Conservation (phyloP, 2,329 filamentous ascomycete species). For the Blastomyces percursus region DNA sequence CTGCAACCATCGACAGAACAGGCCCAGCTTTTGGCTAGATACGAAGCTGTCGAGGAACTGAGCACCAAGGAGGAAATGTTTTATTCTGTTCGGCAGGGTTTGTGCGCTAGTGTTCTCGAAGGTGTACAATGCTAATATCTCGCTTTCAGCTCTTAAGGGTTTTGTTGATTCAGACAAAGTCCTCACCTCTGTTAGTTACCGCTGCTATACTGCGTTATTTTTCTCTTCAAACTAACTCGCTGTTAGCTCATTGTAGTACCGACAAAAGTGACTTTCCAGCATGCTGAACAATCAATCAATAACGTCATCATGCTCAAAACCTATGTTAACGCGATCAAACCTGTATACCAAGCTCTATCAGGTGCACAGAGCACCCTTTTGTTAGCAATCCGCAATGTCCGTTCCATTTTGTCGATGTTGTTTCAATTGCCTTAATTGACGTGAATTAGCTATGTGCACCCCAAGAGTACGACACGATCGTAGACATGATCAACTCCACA, state of each 20-base stretch:
- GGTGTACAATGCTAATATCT: background rate
- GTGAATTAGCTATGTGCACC: slow-evolving; percentile 49
- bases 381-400: slow-evolving; percentile 52
- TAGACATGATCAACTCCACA: slow-evolving; percentile 53
- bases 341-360: slow-evolving; percentile 56
- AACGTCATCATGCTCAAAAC: slow-evolving; percentile 77
- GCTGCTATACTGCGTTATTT: background rate
- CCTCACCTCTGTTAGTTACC: slow-evolving; percentile 53
- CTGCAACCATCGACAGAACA: slow-evolving; percentile 73
- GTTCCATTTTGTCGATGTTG: slow-evolving; percentile 1
- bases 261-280: slow-evolving; percentile 51
- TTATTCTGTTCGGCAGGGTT: slow-evolving; percentile 59
- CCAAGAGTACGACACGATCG: slow-evolving; percentile 49
- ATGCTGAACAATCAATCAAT: slow-evolving; percentile 72
- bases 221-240: slow-evolving; percentile 11
- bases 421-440: background rate
- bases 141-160: slow-evolving; percentile 52
- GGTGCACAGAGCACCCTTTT: slow-evolving; percentile 56
- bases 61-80: slow-evolving; percentile 78
- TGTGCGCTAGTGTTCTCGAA: slow-evolving; percentile 8
- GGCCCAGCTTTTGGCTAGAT: slow-evolving; percentile 57
- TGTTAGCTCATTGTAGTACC: slow-evolving; percentile 64
- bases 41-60: slow-evolving; percentile 75
- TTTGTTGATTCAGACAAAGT: slow-evolving; percentile 72
- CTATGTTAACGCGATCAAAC: slow-evolving; percentile 58